These are phyloP conservation scores for Acer negundo DNA, from an alignment of 345 rosid genomes.

Conservation along the genomic window DNA sequence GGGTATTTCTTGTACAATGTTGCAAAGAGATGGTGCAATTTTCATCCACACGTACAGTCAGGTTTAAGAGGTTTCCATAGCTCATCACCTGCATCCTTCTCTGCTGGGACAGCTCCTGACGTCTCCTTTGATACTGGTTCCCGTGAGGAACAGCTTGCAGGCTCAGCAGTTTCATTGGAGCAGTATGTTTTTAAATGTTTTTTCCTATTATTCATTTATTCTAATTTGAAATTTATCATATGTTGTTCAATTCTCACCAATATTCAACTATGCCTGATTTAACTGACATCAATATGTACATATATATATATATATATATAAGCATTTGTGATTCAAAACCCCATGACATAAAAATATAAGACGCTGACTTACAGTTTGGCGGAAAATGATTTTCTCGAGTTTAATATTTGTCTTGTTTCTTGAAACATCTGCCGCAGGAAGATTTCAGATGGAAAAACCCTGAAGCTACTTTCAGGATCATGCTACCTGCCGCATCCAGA, in stretches of 20 bases:
- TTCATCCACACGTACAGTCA: slow-evolving; percentile 31
- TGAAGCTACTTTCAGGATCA: slow-evolving; percentile 85
- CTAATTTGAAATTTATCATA: not conserved
- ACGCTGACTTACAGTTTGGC: not conserved
- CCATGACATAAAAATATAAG: not conserved
- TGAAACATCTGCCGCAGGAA: slow-evolving; percentile 39
- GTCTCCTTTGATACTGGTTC: slow-evolving; percentile 60
- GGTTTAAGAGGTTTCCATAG: slow-evolving; percentile 58
- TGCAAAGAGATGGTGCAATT: slow-evolving; percentile 52
- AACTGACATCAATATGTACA: not conserved
- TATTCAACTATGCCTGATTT: not conserved
- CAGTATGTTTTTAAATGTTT: slow-evolving; percentile 49
- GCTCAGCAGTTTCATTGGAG: slow-evolving; percentile 48
- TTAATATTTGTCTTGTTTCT: not conserved
- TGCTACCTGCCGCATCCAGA: slow-evolving; percentile 98
- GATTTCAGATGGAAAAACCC: slow-evolving; percentile 41
- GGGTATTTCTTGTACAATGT: slow-evolving; percentile 53
- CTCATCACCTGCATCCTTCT: slow-evolving; percentile 42
- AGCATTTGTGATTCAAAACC: not conserved
- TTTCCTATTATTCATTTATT: not conserved
- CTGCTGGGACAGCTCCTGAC: slow-evolving; percentile 73
- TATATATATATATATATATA: not conserved
- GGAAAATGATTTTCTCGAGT: not conserved
- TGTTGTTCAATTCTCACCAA: not conserved
- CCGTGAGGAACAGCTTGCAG: slow-evolving; percentile 54